Evolutionary conservation across 345 rosid genomes (phyloP).

Genomic region (Hibiscus syriacus): DNA sequence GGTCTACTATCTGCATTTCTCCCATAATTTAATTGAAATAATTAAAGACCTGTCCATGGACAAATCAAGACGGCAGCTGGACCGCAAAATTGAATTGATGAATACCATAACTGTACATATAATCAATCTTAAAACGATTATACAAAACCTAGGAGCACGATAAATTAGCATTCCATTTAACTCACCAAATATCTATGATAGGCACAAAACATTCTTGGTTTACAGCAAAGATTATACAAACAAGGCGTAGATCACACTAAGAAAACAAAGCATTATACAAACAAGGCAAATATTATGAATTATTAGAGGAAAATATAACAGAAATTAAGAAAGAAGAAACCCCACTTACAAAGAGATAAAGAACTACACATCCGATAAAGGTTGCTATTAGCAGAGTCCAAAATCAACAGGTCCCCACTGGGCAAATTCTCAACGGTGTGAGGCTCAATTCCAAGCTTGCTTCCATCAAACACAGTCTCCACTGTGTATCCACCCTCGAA

Average conservation of each 20-base stretch:
- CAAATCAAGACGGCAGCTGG: not conserved
- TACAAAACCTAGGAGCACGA: not conserved
- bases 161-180: not conserved
- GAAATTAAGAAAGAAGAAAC: no score
- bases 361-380: conserved; percentile 89
- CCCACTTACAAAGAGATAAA: no score
- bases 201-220: not conserved
- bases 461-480: conserved; percentile 97
- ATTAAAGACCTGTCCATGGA: not conserved
- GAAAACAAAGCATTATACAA: no score
- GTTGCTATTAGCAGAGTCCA: conserved; percentile 89
- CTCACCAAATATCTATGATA: not conserved
- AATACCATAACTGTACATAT: not conserved
- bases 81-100: not conserved
- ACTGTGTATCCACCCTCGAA: conserved; percentile 85
- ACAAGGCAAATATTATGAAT: no score
- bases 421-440: conserved; percentile 72
- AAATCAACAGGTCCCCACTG: conserved; percentile 72
- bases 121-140: not conserved
- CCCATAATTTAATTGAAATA: not conserved
- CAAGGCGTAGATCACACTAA: no score
- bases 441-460: conserved; percentile 93
- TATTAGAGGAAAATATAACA: no score
- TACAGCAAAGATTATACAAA: no score
- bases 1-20: no score